These are phyloP conservation scores for Tricholomella constricta DNA, from an alignment of 768 basidiomycete genomes.

Conservation along the genomic window DNA sequence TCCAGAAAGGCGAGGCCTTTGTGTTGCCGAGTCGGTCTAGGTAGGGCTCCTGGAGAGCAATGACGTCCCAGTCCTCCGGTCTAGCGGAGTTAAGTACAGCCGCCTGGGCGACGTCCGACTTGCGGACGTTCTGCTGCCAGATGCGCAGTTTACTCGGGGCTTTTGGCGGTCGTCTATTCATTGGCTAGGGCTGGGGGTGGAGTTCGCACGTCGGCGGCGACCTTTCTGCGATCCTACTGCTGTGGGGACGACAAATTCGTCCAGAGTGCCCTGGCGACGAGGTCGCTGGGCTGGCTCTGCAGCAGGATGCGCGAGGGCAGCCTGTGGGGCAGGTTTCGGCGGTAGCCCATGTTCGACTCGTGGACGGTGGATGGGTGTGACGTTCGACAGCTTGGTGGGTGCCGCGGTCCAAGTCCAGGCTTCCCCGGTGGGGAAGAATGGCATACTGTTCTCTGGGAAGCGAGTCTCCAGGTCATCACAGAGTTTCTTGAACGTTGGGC, in stretches of 20 bases:
- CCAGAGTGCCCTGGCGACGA: background rate
- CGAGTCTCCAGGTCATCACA: background rate
- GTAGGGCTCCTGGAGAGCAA: constrained; percentile 33
- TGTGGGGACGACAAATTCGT: background rate
- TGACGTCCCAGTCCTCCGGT: constrained; percentile 23
- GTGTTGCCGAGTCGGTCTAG: constrained; percentile 23
- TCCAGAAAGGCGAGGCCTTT: constrained; percentile 2
- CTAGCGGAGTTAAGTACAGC: constrained; percentile 14
- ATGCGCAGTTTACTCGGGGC: background rate
- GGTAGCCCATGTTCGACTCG: background rate
- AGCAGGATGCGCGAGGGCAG: background rate
- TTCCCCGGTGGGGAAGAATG: constrained; percentile 8
- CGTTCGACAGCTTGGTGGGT: background rate
- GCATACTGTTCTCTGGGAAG: constrained; percentile 9
- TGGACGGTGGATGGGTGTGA: background rate
- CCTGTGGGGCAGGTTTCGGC: background rate
- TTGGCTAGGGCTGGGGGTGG: constrained; percentile 20
- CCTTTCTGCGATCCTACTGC: background rate
- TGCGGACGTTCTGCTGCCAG: constrained; percentile 31
- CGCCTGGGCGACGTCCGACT: constrained; percentile 20
- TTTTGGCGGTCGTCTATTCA: constrained; percentile 16
- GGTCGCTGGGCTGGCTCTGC: background rate
- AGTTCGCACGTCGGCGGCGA: background rate
- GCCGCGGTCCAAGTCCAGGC: background rate
- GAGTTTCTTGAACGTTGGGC: background rate